phyloP scores from a whole-genome alignment of 495 filamentous ascomycete species.

The Penicillium roqueforti region DNA sequence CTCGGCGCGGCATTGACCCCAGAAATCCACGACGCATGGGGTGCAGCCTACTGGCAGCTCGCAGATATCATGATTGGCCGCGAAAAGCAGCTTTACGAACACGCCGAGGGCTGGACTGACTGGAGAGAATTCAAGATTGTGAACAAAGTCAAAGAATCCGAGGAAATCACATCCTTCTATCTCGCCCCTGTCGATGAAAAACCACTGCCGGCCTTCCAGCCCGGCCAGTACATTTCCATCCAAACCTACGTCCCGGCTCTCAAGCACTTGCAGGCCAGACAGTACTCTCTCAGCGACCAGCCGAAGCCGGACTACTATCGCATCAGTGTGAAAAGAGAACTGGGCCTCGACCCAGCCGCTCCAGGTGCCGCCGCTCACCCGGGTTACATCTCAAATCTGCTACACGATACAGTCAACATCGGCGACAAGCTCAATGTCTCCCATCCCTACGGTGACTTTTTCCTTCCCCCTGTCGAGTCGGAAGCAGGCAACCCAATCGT shows the following conservation, averaged over 20 bases:
- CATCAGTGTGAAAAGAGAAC: conserved; percentile 67
- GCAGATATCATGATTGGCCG: conserved; percentile 65
- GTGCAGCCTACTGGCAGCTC: conserved; percentile 64
- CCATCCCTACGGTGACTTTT: conserved; percentile 69
- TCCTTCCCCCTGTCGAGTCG: conserved; percentile 39
- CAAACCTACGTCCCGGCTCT: conserved; percentile 54
- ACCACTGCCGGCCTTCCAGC: conserved; percentile 55
- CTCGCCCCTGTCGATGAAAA: conserved; percentile 60
- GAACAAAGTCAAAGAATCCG: conserved; percentile 56
- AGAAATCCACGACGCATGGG: conserved; percentile 67
- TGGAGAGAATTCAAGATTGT: conserved; percentile 66
- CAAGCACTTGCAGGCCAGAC: conserved; percentile 57
- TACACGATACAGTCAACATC: conserved; percentile 56
- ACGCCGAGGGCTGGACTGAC: conserved; percentile 53
- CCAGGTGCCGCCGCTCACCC: conserved; percentile 45
- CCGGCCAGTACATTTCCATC: conserved; percentile 69
- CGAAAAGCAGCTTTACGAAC: conserved; percentile 57
- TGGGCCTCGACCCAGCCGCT: conserved; percentile 42
- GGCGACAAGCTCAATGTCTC: conserved; percentile 60
- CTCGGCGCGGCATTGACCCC: conserved; percentile 63
- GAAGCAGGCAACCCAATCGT: conserved; percentile 48
- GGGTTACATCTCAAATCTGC: conserved; percentile 65
- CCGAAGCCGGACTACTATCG: conserved; percentile 58
- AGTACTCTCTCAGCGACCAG: conserved; percentile 68
- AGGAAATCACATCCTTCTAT: conserved; percentile 68